phyloP scores from a whole-genome alignment of 345 rosid genomes.

The Alliaria petiolata region DNA sequence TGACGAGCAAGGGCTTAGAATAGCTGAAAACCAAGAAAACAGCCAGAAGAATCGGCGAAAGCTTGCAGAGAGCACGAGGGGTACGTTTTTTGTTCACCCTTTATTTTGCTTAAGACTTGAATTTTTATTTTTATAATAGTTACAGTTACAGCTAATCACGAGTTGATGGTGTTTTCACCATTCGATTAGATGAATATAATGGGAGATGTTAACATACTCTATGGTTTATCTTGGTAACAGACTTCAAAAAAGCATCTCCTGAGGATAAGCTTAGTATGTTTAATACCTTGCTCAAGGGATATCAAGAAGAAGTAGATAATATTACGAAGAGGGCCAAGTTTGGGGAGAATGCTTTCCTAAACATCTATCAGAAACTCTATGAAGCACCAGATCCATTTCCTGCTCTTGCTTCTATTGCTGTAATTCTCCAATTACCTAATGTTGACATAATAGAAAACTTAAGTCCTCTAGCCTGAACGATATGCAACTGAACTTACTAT shows the following conservation, averaged over 20 bases:
- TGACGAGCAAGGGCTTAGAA: slow-evolving; percentile 93
- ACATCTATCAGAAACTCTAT: slow-evolving; percentile 94
- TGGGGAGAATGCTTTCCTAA: slow-evolving; percentile 96
- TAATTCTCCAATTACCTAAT: slow-evolving; percentile 41
- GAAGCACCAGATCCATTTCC: slow-evolving; percentile 99
- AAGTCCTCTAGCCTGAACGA: background rate
- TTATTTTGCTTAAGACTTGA: background rate
- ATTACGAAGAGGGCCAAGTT: slow-evolving; percentile 97
- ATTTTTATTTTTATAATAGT: too few relatives aligned
- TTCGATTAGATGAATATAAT: background rate
- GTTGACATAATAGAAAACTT: background rate
- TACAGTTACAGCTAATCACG: background rate
- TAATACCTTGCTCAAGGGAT: slow-evolving; percentile 88
- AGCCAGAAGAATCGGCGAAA: slow-evolving; percentile 91
- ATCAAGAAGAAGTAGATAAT: slow-evolving; percentile 99
- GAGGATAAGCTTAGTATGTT: slow-evolving; percentile 84
- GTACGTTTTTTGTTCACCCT: slow-evolving; percentile 35
- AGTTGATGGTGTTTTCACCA: background rate
- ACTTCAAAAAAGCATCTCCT: slow-evolving; percentile 92
- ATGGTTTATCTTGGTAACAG: slow-evolving; percentile 40
- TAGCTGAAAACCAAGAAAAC: slow-evolving; percentile 96
- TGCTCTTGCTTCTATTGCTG: slow-evolving; percentile 89
- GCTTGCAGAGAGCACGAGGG: slow-evolving; percentile 98
- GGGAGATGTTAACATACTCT: background rate
- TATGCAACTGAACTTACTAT: slow-evolving; percentile 1